phyloP scores from a whole-genome alignment of 176 grass and related monocot genomes.

The Cenchrus americanus region DNA sequence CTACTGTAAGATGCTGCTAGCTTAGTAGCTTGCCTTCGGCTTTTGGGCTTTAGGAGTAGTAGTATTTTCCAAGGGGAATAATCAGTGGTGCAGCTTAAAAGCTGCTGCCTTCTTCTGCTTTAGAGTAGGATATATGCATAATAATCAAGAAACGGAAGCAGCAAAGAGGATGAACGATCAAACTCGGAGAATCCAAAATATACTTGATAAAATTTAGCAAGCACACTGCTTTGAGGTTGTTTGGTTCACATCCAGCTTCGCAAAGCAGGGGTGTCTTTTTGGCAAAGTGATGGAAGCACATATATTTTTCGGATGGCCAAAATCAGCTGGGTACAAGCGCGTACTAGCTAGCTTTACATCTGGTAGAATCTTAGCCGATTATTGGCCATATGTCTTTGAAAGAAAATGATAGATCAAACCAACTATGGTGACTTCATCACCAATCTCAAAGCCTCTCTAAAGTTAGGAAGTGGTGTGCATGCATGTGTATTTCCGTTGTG shows the following conservation, averaged over 20 bases:
- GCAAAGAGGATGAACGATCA: background rate
- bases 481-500: no score
- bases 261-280: background rate
- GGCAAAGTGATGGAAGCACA: background rate
- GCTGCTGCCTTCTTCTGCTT: background rate
- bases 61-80: conserved; percentile 1
- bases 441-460: no score
- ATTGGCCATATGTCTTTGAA: background rate
- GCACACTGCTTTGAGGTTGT: background rate
- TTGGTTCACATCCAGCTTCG: background rate
- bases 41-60: background rate
- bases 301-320: background rate
- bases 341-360: background rate
- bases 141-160: background rate
- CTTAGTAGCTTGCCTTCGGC: background rate
- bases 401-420: background rate
- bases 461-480: no score
- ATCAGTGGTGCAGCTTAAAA: conserved; percentile 29
- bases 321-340: background rate
- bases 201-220: background rate
- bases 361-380: background rate
- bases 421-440: no score
- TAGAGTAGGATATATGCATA: background rate
- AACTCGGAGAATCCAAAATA: background rate
- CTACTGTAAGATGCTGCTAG: background rate